These are phyloP conservation scores for Dictyostelium firmibasis DNA, from an alignment of 78 protist species.

Conservation along the genomic window DNA sequence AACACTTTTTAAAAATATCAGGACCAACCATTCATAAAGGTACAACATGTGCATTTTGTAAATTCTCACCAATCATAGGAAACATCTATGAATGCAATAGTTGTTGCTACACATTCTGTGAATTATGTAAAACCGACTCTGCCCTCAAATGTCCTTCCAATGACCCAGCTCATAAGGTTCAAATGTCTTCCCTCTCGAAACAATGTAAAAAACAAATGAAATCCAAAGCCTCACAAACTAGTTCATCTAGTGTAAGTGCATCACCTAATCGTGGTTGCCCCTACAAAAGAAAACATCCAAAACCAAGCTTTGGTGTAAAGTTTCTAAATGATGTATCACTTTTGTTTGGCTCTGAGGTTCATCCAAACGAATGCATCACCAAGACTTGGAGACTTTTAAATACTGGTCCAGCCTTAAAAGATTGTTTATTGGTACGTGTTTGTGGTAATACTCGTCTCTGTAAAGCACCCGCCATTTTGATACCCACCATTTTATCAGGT, in stretches of 20 bases:
- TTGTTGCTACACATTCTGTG: constrained; percentile 35
- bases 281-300: constrained; percentile 8
- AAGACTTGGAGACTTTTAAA: constrained; percentile 51
- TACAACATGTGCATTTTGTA: constrained; percentile 33
- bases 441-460: constrained; percentile 48
- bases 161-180: constrained; percentile 6
- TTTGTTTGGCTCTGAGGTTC: constrained; percentile 17
- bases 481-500: constrained; percentile 8
- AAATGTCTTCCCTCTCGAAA: constrained; percentile 18
- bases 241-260: background rate
- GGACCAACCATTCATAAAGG: constrained; percentile 71
- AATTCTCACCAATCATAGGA: constrained; percentile 63
- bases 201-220: background rate
- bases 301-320: constrained; percentile 13
- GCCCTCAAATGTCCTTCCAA: constrained; percentile 8
- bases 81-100: constrained; percentile 23
- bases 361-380: constrained; percentile 12
- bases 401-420: constrained; percentile 37
- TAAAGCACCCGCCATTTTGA: background rate
- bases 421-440: constrained; percentile 71
- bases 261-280: constrained; percentile 62
- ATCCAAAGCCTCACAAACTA: background rate
- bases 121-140: constrained; percentile 14
- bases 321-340: constrained; percentile 28
- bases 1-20: background rate